phyloP scores from a whole-genome alignment of 768 basidiomycete species.

The Tricholoma bakamatsutake region DNA sequence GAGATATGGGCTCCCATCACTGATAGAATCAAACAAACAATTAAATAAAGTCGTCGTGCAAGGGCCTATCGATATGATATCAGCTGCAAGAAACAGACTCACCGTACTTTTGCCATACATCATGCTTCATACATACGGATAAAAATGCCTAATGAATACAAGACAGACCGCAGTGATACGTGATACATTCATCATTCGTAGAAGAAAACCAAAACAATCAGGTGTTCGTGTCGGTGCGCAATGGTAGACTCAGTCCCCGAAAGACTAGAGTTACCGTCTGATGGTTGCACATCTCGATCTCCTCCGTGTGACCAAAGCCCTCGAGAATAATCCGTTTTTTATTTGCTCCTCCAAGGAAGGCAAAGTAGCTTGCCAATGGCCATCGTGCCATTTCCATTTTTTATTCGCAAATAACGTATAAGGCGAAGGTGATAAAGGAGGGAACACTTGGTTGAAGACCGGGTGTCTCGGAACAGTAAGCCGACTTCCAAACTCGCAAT shows the following conservation, averaged over 20 bases:
- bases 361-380: constrained; percentile 49
- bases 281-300: constrained; percentile 4
- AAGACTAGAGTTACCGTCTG: background rate
- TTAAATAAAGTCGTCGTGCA: too few relatives aligned
- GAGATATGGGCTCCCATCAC: too few relatives aligned
- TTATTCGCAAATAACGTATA: constrained; percentile 23
- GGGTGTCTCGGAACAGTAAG: constrained; percentile 46
- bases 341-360: constrained; percentile 43
- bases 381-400: constrained; percentile 43
- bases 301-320: constrained; percentile 11
- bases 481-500: constrained; percentile 43
- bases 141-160: background rate
- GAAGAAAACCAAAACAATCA: background rate
- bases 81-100: too few relatives aligned
- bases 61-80: too few relatives aligned
- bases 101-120: background rate
- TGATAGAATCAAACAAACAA: too few relatives aligned
- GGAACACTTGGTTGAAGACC: constrained; percentile 40
- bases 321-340: constrained; percentile 37
- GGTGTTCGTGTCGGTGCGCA: background rate
- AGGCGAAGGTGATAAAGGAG: constrained; percentile 29
- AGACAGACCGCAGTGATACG: background rate
- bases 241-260: too few relatives aligned
- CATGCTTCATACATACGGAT: background rate
- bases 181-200: background rate